Percentiles rank a stretch among this genome's conserved stretches.
Evolutionary conservation across 768 basidiomycete species (phyloP).

Genomic region (Kwoniella europaea): DNA sequence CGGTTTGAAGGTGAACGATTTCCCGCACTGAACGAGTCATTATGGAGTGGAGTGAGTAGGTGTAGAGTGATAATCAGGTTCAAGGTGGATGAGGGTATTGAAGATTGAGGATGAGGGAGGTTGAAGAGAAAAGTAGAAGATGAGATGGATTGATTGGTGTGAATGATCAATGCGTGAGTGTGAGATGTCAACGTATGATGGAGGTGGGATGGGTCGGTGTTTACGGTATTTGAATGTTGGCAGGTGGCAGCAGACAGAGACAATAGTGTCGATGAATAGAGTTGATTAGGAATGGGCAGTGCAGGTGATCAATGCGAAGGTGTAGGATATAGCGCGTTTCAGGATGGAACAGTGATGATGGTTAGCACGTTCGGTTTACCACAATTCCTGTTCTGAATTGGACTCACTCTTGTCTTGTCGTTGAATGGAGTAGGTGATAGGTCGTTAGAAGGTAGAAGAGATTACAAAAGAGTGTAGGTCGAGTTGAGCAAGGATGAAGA

Average conservation of each 20-base stretch:
- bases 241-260: neutral
- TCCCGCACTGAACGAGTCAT: constrained; percentile 65
- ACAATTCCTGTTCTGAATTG: too few relatives aligned
- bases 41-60: neutral
- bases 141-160: neutral
- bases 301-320: constrained; percentile 3
- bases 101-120: neutral
- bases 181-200: neutral
- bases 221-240: constrained; percentile 3
- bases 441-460: constrained; percentile 10
- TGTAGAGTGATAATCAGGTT: neutral
- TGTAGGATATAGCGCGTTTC: constrained; percentile 2
- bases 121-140: neutral
- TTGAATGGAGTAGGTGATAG: constrained; percentile 2
- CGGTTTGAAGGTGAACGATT: constrained; percentile 99
- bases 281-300: neutral
- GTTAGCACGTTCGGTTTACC: too few relatives aligned
- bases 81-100: constrained; percentile 7
- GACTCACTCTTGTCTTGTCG: constrained; percentile 27
- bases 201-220: neutral
- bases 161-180: neutral
- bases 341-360: neutral
- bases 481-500: constrained; percentile 15
- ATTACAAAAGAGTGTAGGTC: neutral
- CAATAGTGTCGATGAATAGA: neutral